Conservation (phyloP, 179 eudicot species). For the Silene noctiflora region DNA sequence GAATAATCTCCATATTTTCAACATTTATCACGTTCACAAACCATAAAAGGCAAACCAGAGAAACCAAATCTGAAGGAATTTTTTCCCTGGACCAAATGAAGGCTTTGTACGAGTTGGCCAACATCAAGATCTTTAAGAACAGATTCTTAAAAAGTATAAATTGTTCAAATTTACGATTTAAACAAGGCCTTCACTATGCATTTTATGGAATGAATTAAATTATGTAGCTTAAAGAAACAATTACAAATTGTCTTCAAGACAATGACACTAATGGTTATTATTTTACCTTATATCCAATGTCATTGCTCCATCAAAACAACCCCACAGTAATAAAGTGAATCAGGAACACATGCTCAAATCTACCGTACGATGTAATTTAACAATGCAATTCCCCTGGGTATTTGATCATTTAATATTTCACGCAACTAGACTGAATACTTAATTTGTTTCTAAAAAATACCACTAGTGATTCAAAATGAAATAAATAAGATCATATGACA, state of each 20-base stretch:
- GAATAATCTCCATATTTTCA: background rate
- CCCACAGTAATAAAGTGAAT: background rate
- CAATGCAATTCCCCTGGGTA: background rate
- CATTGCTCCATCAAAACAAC: background rate
- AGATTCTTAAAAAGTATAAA: background rate
- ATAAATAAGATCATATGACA: background rate
- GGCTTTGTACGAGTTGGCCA: background rate
- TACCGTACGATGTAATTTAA: background rate
- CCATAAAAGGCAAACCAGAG: background rate
- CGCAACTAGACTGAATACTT: background rate
- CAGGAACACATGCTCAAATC: background rate
- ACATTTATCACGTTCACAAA: background rate
- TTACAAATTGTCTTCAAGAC: background rate
- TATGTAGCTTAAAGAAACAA: background rate
- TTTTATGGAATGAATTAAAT: constrained; percentile 6
- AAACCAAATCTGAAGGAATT: background rate
- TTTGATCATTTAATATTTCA: background rate
- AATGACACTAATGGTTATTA: background rate
- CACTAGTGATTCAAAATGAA: background rate
- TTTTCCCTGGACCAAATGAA: background rate
- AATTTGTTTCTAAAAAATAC: background rate
- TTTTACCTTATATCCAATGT: background rate
- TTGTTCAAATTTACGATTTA: background rate
- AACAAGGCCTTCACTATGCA: background rate
- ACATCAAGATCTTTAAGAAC: background rate